Evolutionary conservation across 2,329 filamentous ascomycete genomes (phyloP).

Genomic region (Cladophialophora psammophila): DNA sequence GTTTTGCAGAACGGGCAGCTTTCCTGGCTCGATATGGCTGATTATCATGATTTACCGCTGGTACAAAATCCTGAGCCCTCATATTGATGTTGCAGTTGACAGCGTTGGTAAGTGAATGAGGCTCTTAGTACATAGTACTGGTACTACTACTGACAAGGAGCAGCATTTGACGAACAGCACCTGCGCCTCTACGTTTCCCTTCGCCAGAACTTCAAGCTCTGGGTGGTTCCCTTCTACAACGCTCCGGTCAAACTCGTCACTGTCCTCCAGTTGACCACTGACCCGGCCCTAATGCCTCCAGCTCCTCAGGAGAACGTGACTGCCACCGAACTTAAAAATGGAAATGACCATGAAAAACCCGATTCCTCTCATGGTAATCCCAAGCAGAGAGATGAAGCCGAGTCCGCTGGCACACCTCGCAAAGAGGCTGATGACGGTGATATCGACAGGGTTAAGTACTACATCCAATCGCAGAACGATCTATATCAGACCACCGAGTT

Average conservation of each 20-base stretch:
- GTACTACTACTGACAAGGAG: not conserved
- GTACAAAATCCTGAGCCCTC: conserved; percentile 84
- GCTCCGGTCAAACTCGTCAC: conserved; percentile 72
- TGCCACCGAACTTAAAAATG: not conserved
- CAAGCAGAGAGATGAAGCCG: not conserved
- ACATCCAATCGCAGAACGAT: conserved; percentile 79
- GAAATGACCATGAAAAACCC: conserved; percentile 7
- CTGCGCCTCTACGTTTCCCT: conserved; percentile 76
- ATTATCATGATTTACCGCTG: conserved; percentile 76
- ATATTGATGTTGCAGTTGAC: conserved; percentile 72
- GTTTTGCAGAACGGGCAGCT: conserved; percentile 72
- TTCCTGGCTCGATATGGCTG: conserved; percentile 68
- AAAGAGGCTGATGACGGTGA: not conserved
- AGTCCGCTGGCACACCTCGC: not conserved
- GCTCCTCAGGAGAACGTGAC: conserved; percentile 46
- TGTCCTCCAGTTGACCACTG: conserved; percentile 67
- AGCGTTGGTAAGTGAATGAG: conserved; percentile 57
- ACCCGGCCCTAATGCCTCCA: conserved; percentile 54
- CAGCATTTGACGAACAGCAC: conserved; percentile 72
- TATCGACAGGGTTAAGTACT: conserved; percentile 58
- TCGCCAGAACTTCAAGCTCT: conserved; percentile 77
- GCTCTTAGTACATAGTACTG: too few relatives aligned
- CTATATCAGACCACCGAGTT: conserved; percentile 80
- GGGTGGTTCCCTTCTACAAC: conserved; percentile 77
- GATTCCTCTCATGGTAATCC: not conserved